Conservation (phyloP, 108 stramenopile genomes). For the Cafeteria roenbergensis region DNA sequence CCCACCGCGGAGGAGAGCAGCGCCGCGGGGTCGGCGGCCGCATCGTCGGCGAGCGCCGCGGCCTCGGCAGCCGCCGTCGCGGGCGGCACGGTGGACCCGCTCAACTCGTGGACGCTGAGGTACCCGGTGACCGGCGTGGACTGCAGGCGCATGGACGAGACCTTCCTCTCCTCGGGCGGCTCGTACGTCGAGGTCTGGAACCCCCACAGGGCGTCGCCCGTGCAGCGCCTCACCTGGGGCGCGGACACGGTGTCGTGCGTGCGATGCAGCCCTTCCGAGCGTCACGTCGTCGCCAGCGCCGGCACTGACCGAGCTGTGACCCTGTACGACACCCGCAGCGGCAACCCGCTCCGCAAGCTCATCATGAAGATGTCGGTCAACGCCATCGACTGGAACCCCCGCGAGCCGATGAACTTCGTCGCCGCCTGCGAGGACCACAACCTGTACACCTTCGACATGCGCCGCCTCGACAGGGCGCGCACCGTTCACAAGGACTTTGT, state of each 20-base stretch:
- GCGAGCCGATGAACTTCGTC: conserved; percentile 92
- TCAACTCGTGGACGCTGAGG: conserved; percentile 31
- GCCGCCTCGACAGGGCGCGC: conserved; percentile 64
- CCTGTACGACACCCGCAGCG: conserved; percentile 73
- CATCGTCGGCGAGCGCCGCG: background rate
- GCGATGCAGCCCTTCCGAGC: conserved; percentile 84
- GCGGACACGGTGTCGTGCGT: conserved; percentile 75
- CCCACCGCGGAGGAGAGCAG: background rate
- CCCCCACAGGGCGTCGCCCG: conserved; percentile 58
- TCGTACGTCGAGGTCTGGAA: conserved; percentile 72
- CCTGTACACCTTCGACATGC: conserved; percentile 89
- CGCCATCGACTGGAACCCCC: conserved; percentile 96
- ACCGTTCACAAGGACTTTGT: conserved; percentile 93
- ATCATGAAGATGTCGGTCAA: conserved; percentile 76
- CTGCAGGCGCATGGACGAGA: conserved; percentile 64
- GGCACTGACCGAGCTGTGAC: conserved; percentile 75
- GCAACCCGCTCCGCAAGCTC: conserved; percentile 70
- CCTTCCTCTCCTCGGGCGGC: conserved; percentile 12
- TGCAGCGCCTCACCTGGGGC: conserved; percentile 68
- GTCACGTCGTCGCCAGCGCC: conserved; percentile 69
- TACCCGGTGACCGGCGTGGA: conserved; percentile 73
- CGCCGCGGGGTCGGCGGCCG: background rate
- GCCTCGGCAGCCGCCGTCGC: background rate
- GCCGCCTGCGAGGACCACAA: conserved; percentile 85
- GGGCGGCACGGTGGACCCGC: conserved; percentile 22